Evolutionary conservation across 345 rosid genomes (phyloP), one percentile per base, ranked within the genome.

Genomic region (Eucalyptus camaldulensis): DNA sequence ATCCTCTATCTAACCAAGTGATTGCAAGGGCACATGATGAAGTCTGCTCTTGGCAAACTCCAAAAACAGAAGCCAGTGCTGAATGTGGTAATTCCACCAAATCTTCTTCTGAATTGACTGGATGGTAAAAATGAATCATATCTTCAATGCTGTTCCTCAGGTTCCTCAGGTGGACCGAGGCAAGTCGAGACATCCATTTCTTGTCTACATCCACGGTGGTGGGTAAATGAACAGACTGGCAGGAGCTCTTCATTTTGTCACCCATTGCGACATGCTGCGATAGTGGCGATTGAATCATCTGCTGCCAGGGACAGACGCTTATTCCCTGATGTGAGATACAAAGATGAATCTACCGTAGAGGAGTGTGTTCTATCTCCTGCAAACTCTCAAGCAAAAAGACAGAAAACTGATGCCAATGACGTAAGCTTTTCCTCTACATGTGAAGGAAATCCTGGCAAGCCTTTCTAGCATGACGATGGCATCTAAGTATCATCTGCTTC

Each of bases 211-310:
- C 99, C 98, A 47, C 93, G 94, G 96, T 91, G 91, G 88, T 96
- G 99, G 97, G 90, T 92, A 91, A 65, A 91, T 67, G 93, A 92
- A 37, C 90, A 83, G 47, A 22, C 86, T 80, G 67, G 90, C 60
- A 19, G 69, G 72, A 92, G 72, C 86, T 91, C 91, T 87, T 89
- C 88, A 91, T 88, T 89, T 86, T 95, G 95, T 94, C 98, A 96
- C 88, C 99, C 98, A 25, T 90, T 97, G 87, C 90, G 92, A 50
- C 99, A 97, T 93, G 98, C 99, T 92, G 93, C 95, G 43, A 90
- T 96, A 22, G 96, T 95, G 91, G 97, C 98, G 31, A 94, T 97
- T 87, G 98, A 96, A 94, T 92, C 96, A 60, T 95, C 99, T 92
- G 94, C 99, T 62, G 95, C 95, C 43, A 93, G 97, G 94, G 99